A percentile compares a stretch with the other conserved stretches of the same genome.
Evolutionary conservation across 805 yeast species (phyloP).

Genomic region (Monosporozyma solicola): DNA sequence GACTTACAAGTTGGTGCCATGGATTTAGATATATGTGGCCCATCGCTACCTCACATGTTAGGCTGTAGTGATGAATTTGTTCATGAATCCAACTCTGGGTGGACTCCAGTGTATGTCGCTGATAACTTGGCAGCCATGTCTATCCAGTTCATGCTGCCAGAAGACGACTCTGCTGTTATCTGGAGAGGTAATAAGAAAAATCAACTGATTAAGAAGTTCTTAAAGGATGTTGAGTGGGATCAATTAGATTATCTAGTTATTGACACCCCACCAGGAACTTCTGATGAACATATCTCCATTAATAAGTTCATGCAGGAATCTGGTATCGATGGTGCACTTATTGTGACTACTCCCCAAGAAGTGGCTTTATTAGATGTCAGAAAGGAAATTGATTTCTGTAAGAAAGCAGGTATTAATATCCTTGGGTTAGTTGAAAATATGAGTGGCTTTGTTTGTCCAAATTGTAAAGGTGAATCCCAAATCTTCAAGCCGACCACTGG

Average conservation of each 20-base stretch:
- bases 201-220: conserved; percentile 83
- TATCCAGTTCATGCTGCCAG: conserved; percentile 90
- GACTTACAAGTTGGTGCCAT: conserved; percentile 86
- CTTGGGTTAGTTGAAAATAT: conserved; percentile 93
- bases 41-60: conserved; percentile 88
- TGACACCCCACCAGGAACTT: conserved; percentile 98
- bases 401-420: conserved; percentile 77
- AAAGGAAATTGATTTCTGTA: conserved; percentile 90
- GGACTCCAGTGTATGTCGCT: conserved; percentile 94
- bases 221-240: conserved; percentile 90
- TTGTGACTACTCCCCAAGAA: conserved; percentile 97
- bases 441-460: conserved; percentile 98
- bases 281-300: conserved; percentile 92
- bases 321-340: conserved; percentile 90
- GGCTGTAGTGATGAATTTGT: conserved; percentile 83
- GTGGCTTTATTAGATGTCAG: conserved; percentile 92
- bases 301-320: conserved; percentile 79
- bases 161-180: conserved; percentile 84
- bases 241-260: conserved; percentile 74
- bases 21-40: conserved; percentile 98
- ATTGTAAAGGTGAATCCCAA: conserved; percentile 79
- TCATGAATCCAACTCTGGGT: conserved; percentile 85
- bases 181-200: conserved; percentile 98
- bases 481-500: conserved; percentile 95
- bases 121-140: conserved; percentile 95